Percentiles rank a stretch among this genome's conserved stretches.
Evolutionary conservation across 768 basidiomycete genomes (phyloP).

Genomic region (Neoboletus magnificus): DNA sequence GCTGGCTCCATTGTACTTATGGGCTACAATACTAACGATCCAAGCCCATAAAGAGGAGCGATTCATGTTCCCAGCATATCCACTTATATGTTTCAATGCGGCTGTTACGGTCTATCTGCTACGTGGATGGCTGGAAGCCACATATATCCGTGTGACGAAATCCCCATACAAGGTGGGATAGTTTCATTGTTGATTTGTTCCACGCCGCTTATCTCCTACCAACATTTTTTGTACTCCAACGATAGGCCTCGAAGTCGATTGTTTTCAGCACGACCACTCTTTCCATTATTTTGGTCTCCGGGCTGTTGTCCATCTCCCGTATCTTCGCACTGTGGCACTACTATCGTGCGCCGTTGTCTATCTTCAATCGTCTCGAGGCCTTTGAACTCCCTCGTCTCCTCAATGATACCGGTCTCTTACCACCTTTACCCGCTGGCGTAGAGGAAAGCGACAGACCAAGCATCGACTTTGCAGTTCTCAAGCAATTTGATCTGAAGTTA

Average conservation of each 20-base stretch:
- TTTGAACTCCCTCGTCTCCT: slow-evolving; percentile 80
- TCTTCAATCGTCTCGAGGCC: slow-evolving; percentile 68
- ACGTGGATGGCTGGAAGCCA: slow-evolving; percentile 81
- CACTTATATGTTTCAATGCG: slow-evolving; percentile 90
- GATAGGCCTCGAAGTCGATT: slow-evolving; percentile 70
- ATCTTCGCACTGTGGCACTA: slow-evolving; percentile 82
- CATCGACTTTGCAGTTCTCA: slow-evolving; percentile 67
- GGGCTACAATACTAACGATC: slow-evolving; percentile 71
- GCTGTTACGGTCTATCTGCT: slow-evolving; percentile 83
- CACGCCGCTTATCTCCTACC: background rate
- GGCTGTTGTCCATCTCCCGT: slow-evolving; percentile 72
- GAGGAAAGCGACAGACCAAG: slow-evolving; percentile 45
- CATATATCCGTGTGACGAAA: slow-evolving; percentile 70
- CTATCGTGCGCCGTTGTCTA: slow-evolving; percentile 84
- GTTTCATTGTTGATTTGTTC: background rate
- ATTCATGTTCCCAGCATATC: slow-evolving; percentile 97
- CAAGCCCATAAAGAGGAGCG: slow-evolving; percentile 98
- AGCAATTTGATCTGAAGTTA: slow-evolving; percentile 65
- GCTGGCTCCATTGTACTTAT: slow-evolving; percentile 89
- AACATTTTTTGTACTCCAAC: background rate
- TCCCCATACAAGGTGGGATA: slow-evolving; percentile 78
- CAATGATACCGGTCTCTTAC: slow-evolving; percentile 63
- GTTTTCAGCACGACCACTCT: slow-evolving; percentile 78
- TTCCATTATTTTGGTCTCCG: slow-evolving; percentile 60
- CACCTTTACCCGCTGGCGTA: slow-evolving; percentile 39